Conservation (phyloP, 2,329 filamentous ascomycete species). For the Pyrenochaeta sp. region DNA sequence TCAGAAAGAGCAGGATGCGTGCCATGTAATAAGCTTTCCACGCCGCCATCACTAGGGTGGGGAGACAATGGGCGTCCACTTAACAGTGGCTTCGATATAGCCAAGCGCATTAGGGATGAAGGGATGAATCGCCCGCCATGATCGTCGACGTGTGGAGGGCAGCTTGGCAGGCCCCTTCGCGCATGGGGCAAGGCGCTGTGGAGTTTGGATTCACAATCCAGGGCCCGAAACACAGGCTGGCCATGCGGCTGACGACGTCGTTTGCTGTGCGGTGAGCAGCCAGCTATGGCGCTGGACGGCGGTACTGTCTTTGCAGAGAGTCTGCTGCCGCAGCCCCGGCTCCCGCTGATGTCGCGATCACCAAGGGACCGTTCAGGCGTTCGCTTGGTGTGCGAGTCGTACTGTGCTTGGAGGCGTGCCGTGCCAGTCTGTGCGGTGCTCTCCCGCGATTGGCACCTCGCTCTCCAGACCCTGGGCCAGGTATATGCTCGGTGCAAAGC, state of each 20-base stretch:
- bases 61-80: neutral
- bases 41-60: neutral
- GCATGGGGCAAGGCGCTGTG: constrained; percentile 15
- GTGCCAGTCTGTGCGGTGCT: neutral
- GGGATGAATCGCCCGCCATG: constrained; percentile 1
- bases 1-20: constrained; percentile 1
- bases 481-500: no score
- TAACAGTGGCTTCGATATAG: neutral
- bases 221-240: constrained; percentile 15
- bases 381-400: neutral
- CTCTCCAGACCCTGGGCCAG: no score
- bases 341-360: neutral
- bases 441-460: no score
- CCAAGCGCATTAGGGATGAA: neutral
- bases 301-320: neutral
- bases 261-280: constrained; percentile 4
- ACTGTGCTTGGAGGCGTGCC: no score
- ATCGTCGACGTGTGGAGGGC: constrained; percentile 21
- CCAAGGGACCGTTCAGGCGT: neutral
- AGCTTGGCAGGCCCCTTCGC: constrained; percentile 21
- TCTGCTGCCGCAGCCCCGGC: neutral
- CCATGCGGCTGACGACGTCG: constrained; percentile 18
- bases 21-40: neutral
- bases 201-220: constrained; percentile 22
- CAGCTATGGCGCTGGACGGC: neutral